phyloP scores from a whole-genome alignment of 108 stramenopile species.

The Fistulifera solaris region DNA sequence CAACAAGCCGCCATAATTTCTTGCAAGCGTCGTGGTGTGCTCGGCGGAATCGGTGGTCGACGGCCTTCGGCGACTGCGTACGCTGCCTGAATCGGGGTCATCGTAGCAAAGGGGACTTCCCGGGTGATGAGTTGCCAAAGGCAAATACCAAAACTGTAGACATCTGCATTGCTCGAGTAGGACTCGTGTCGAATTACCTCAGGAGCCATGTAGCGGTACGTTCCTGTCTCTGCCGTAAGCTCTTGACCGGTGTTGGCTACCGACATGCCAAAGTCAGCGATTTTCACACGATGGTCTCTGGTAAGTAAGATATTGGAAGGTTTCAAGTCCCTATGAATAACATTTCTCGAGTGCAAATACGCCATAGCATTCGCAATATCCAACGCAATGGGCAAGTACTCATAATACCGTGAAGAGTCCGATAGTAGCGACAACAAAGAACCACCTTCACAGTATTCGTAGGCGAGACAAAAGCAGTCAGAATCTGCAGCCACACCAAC shows the following conservation, averaged over 20 bases:
- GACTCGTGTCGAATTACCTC: conserved; percentile 39
- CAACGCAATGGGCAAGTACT: conserved; percentile 24
- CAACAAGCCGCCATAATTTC: conserved; percentile 26
- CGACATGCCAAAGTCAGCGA: conserved; percentile 52
- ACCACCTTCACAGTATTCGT: conserved; percentile 33
- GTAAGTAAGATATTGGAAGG: conserved; percentile 33
- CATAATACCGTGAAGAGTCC: conserved; percentile 21
- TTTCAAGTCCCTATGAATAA: conserved; percentile 26
- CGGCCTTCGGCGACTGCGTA: conserved; percentile 31
- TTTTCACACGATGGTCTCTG: conserved; percentile 38
- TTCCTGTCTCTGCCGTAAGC: conserved; percentile 63
- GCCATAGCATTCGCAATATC: conserved; percentile 33
- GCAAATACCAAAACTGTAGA: conserved; percentile 46
- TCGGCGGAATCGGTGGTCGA: conserved; percentile 24
- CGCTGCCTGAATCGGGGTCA: conserved; percentile 37
- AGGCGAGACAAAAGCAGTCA: conserved; percentile 26
- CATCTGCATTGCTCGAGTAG: conserved; percentile 53
- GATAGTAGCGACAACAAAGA: conserved; percentile 22
- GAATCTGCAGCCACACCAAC: conserved; percentile 7
- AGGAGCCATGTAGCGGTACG: conserved; percentile 43
- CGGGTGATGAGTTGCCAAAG: conserved; percentile 57
- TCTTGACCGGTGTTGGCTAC: conserved; percentile 31
- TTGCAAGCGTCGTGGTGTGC: conserved; percentile 15
- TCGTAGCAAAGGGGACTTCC: conserved; percentile 32
- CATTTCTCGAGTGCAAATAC: conserved; percentile 31